Evolutionary conservation across 2,329 filamentous ascomycete genomes (phyloP), one percentile per base, ranked within the genome.

Genomic region (Aspergillus arachidicola): DNA sequence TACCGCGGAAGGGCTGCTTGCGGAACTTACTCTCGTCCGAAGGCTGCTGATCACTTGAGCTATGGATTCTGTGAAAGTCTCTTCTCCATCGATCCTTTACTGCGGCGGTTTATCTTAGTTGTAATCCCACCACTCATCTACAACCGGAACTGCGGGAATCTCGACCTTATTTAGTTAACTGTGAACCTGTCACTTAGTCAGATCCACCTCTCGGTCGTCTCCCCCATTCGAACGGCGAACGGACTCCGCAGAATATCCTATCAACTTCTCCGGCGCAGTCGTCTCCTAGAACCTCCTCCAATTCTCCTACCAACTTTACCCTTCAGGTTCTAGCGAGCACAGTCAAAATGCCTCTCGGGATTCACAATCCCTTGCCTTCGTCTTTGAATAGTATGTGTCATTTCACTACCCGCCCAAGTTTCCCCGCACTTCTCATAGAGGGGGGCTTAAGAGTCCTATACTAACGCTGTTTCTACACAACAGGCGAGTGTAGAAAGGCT

Each of bases 401-500:
- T 58, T 64, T 62, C 41, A 53, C 60, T 55, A 61, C 56, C 56
- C 55, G 57, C 60, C 58, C 60, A 57, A 26, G 16, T 66, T 74
- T 73, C 75, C 72, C 76, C 75, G 73, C 75, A 76, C 68, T 73
- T 62, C 62, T 58, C 61, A 53, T 67, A 59, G 60, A 36, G 41
- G 60, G 56, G 34, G 68, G 16, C 16, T 59, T 32, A n/a, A 6
- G 48, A 63, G 58, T 62, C 50, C 62, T 61, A 64, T 68, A 70
- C 73, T 76, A 74, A 79, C 77, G 64, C 76, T 72, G 58, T 62
- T 57, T 69, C 61, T 62, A 57, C 63, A 70, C 56, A 63, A 70
- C 79, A 97, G 94, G 93, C 83, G 95, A 99, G 83, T 98, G 95
- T 83, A 95, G 91, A 80, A 99, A 99, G 82, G 95, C 93, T 76